Percentiles rank a stretch among this genome's conserved stretches.
phyloP scores from a whole-genome alignment of 192 early-diverging fungal genomes.

The Ramicandelaber brevisporus region DNA sequence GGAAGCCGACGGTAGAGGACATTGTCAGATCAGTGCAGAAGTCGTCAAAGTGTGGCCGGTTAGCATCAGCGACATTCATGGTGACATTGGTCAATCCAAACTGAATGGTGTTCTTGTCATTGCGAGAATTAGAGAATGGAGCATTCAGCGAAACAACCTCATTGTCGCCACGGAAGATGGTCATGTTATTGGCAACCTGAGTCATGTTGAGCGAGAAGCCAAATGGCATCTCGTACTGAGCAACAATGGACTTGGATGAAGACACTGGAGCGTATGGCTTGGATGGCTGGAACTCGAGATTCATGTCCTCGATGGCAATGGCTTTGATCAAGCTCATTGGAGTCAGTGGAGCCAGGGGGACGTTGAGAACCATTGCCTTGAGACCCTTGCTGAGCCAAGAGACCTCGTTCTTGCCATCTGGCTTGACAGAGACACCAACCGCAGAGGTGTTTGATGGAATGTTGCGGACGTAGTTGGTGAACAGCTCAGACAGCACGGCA shows the following conservation, averaged over 20 bases:
- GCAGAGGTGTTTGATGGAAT: background rate
- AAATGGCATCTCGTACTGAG: slow-evolving; percentile 28
- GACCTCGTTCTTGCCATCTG: slow-evolving; percentile 1
- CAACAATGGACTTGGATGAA: slow-evolving; percentile 15
- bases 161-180: slow-evolving; percentile 4
- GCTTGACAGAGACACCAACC: background rate
- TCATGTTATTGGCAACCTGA: slow-evolving; percentile 4
- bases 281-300: slow-evolving; percentile 17
- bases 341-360: slow-evolving; percentile 14
- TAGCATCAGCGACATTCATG: slow-evolving; percentile 14
- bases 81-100: slow-evolving; percentile 17
- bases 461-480: background rate
- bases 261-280: slow-evolving; percentile 21
- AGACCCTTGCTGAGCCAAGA: background rate
- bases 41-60: slow-evolving; percentile 19
- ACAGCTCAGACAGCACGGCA: background rate
- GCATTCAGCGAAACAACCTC: slow-evolving; percentile 12
- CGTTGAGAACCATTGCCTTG: slow-evolving; percentile 13
- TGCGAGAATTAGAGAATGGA: slow-evolving; percentile 7
- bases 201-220: slow-evolving; percentile 18
- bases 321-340: slow-evolving; percentile 20
- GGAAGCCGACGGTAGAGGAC: slow-evolving; percentile 11
- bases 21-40: slow-evolving; percentile 21
- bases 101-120: slow-evolving; percentile 15
- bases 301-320: slow-evolving; percentile 22